Base-by-base conservation (phyloP, 106 monocot species). In the Apostasia ramifera region DNA sequence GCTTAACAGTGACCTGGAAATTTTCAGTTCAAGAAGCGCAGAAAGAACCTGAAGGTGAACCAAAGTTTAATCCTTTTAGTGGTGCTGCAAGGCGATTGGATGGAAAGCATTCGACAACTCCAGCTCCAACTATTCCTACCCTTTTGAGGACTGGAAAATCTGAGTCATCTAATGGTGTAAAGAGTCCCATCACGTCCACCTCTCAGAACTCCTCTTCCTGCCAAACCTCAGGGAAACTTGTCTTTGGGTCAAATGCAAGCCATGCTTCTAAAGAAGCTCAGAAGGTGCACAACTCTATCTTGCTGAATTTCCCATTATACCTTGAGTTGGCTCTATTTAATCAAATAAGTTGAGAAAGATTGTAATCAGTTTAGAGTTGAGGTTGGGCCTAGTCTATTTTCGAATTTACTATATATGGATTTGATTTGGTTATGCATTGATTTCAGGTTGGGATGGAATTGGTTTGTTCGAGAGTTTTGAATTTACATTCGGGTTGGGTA, bases 31-130 rank as follows among this genome's bases (percentile, higher is more conserved):
- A 78, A 75, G 85, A 75, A 42, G 66, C 44, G 42, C 74, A 68
- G 61, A 57, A 70, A 50, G 82, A 71, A 64, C 52, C 57, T 45
- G 78, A 75, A 64, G 54, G 66, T 47, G 84, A 86, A 72, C 73
- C 66, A 59, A 92, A 88, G 68, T 97, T 92, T 71, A 84, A 41
- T 56, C 81, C 95, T 26, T 97, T 97, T n/a, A 84, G 76, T 82
- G 95, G 95, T n/a, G 10, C 79, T 14, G 86, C 89, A 52, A 86
- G 81, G 68, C 81, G 95, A 57, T 71, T 97, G 69, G 86, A 97
- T 84, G 92, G 95, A n/a, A 84, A 89, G 69, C 76, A 84, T 14
- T 76, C 75, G 42, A 78, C 82, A 50, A 41, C 77, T 67, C 71
- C 70, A 68, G 57, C 81, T 46, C 70, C 82, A 38, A 2, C 70